Evolutionary conservation across 768 basidiomycete genomes (phyloP).

Genomic region (Collybiopsis luxurians): DNA sequence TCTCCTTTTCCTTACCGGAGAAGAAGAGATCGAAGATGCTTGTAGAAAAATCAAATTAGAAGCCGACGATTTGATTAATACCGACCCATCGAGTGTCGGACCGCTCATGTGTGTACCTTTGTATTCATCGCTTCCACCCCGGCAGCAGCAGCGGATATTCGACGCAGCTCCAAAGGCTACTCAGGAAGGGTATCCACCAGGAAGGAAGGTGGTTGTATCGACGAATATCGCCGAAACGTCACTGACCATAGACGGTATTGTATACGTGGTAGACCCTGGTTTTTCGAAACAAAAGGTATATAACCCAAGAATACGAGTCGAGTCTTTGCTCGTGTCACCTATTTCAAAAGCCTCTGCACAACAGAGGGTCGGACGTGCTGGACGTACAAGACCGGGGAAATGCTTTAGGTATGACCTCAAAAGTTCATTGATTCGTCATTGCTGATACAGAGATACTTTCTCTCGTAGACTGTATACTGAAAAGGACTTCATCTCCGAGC

Average conservation of each 20-base stretch:
- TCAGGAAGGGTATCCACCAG: conserved; percentile 67
- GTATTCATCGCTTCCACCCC: conserved; percentile 92
- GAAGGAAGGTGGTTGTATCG: conserved; percentile 91
- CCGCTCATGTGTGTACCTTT: conserved; percentile 89
- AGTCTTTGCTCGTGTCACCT: conserved; percentile 88
- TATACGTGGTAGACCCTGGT: conserved; percentile 98
- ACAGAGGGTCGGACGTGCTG: conserved; percentile 94
- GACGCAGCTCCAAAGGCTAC: conserved; percentile 75
- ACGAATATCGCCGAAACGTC: conserved; percentile 99
- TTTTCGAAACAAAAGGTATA: conserved; percentile 99
- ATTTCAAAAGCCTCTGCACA: conserved; percentile 97
- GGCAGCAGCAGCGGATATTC: conserved; percentile 96
- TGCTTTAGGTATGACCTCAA: conserved; percentile 55
- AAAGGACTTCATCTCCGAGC: conserved; percentile 92
- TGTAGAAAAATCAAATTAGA: conserved; percentile 92
- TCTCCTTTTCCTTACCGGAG: conserved; percentile 93
- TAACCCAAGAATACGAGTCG: conserved; percentile 95
- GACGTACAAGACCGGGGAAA: conserved; percentile 93
- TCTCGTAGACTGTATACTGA: conserved; percentile 81
- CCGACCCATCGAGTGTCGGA: conserved; percentile 74
- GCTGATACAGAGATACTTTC: too few species aligned
- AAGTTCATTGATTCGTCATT: background rate
- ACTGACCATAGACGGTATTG: conserved; percentile 96
- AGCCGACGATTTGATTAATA: conserved; percentile 77
- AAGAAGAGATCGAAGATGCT: conserved; percentile 97